A percentile compares a stretch with the other conserved stretches of the same genome.
Evolutionary conservation across 441 rosid species (phyloP).

Genomic region (Omphalea diandra): DNA sequence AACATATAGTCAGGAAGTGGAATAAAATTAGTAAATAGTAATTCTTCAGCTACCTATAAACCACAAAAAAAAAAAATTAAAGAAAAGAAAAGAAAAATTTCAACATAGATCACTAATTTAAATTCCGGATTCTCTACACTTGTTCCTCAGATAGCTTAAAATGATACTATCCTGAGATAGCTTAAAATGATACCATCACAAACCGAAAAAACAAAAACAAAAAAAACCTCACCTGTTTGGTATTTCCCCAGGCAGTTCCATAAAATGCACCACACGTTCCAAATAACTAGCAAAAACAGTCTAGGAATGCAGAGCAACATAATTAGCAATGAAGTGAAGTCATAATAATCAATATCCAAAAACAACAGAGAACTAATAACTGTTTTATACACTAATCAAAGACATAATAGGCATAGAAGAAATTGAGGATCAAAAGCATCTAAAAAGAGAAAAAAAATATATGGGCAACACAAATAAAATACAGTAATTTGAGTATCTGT

Average conservation of each 20-base stretch:
- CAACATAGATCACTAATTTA: slow-evolving; percentile 1
- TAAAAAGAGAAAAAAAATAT: too few species aligned
- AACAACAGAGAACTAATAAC: background rate
- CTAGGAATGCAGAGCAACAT: slow-evolving; percentile 38
- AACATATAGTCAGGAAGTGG: slow-evolving; percentile 29
- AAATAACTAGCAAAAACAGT: slow-evolving; percentile 84
- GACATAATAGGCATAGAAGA: background rate
- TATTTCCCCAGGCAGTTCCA: slow-evolving; percentile 99
- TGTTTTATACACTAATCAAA: too few species aligned
- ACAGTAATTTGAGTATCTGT: background rate
- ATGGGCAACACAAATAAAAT: background rate
- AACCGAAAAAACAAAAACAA: too few species aligned
- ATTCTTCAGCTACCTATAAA: slow-evolving; percentile 15
- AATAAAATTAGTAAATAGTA: slow-evolving; percentile 8
- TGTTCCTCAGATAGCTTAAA: slow-evolving; percentile 1
- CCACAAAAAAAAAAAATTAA: slow-evolving; percentile 5
- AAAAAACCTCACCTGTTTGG: slow-evolving; percentile 77
- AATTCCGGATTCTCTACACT: background rate
- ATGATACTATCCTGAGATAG: background rate
- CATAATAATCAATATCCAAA: background rate
- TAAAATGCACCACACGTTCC: slow-evolving; percentile 94
- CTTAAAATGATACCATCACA: too few species aligned
- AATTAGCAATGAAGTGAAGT: slow-evolving; percentile 18
- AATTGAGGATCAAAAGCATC: background rate
- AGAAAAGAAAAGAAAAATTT: background rate